Conservation (phyloP, 2,329 filamentous ascomycete species). For the Hypoxylon sp. region DNA sequence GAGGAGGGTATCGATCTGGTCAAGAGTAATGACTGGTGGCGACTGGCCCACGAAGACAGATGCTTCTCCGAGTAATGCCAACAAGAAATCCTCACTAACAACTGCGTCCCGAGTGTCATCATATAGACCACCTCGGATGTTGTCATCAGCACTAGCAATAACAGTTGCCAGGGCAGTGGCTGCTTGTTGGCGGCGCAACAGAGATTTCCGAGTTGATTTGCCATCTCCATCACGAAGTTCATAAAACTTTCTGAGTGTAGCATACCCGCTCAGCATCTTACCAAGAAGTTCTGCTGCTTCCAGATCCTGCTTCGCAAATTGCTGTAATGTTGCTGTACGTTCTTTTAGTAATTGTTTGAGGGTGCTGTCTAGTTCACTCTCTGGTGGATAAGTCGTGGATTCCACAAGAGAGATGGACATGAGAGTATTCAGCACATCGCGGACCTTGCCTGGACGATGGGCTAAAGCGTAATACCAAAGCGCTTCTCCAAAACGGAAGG, state of each 20-base stretch:
- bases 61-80: slow-evolving; percentile 86
- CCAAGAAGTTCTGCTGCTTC: slow-evolving; percentile 88
- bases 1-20: slow-evolving; percentile 79
- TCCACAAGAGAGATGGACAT: slow-evolving; percentile 90
- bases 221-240: slow-evolving; percentile 80
- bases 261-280: slow-evolving; percentile 90
- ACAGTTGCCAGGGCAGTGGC: slow-evolving; percentile 84
- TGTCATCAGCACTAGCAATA: slow-evolving; percentile 87
- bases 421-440: slow-evolving; percentile 86
- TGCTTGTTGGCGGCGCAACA: slow-evolving; percentile 76
- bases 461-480: slow-evolving; percentile 93
- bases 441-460: slow-evolving; percentile 82
- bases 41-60: slow-evolving; percentile 79
- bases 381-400: slow-evolving; percentile 82
- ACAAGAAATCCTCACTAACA: slow-evolving; percentile 87
- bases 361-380: slow-evolving; percentile 78
- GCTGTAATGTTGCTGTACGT: slow-evolving; percentile 78
- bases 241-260: slow-evolving; percentile 90
- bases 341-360: slow-evolving; percentile 78
- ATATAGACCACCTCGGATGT: slow-evolving; percentile 90
- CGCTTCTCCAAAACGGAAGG: slow-evolving; percentile 85
- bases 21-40: slow-evolving; percentile 71
- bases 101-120: slow-evolving; percentile 85
- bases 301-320: slow-evolving; percentile 80
- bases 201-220: slow-evolving; percentile 61